phyloP scores from a whole-genome alignment of 805 yeast species.

The Lachancea sp. region DNA sequence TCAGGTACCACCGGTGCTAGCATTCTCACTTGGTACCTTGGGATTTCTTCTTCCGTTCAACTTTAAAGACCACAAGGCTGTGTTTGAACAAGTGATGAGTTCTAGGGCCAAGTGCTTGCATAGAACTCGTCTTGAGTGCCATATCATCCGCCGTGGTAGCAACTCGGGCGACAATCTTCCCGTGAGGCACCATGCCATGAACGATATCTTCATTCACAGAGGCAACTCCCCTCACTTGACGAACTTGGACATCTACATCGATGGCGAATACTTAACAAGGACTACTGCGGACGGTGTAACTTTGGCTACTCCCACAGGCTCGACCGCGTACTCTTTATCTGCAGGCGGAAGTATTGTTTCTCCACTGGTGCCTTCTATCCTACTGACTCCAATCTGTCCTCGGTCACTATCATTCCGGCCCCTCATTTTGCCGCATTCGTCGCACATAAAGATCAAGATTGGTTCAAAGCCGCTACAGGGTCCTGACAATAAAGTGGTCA shows the following conservation, averaged over 20 bases:
- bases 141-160: constrained; percentile 39
- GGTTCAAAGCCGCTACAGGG: constrained; percentile 40
- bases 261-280: constrained; percentile 76
- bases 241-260: constrained; percentile 75
- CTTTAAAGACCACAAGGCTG: constrained; percentile 50
- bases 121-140: constrained; percentile 75
- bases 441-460: constrained; percentile 62
- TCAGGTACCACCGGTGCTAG: constrained; percentile 79
- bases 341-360: constrained; percentile 93
- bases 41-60: constrained; percentile 89
- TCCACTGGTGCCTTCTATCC: constrained; percentile 75
- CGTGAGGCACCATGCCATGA: constrained; percentile 63
- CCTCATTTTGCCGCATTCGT: constrained; percentile 67
- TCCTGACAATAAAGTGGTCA: constrained; percentile 38
- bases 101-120: constrained; percentile 68
- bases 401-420: constrained; percentile 88
- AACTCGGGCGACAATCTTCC: constrained; percentile 2
- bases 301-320: constrained; percentile 87
- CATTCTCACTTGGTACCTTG: constrained; percentile 84
- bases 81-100: constrained; percentile 60
- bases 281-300: constrained; percentile 90
- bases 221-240: constrained; percentile 85
- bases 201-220: constrained; percentile 81
- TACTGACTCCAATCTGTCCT: constrained; percentile 89
- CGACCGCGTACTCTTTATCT: constrained; percentile 84